Evolutionary conservation across 1,284 basidiomycete genomes (phyloP), one percentile per base, ranked within the genome.

Genomic region (Pholiota adiposa): DNA sequence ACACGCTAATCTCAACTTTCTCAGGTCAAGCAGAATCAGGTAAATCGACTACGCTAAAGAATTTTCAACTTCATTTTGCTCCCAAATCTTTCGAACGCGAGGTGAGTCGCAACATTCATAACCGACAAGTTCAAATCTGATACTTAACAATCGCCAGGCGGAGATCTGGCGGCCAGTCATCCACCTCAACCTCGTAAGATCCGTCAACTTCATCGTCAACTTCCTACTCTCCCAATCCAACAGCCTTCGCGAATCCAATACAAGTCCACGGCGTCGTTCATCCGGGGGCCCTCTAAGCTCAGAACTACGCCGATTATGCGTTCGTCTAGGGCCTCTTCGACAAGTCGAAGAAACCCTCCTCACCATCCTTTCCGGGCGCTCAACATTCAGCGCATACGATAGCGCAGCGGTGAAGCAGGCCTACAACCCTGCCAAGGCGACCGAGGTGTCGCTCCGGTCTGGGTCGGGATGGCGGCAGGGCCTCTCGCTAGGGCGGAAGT

Each of bases 1-100:
- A 4, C 19, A 3, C 9, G 43, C 36, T n/a, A 38, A 19, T 36
- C 34, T 18, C 43, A 27, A 23, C 4, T 16, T 34, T 41, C 44
- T 54, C 62, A 87, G 86, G 87, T 53, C 86, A 87, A 70, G 83
- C 86, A 23, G 85, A 87, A 72, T 85, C 84, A 0, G 86, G 87
- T 21, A 88, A 89, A 67, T 87, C 85, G 0, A 88, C 87, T 0
- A 78, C 87, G 50, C 73, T 89, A 40, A 87, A 87, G 72, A 86
- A 86, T 68, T 85, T 88, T 64, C 84, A 87, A 63, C 73, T 87
- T 16, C 77, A 81, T 59, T 86, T 85, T 65, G 81, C 84, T 8
- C 87, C 87, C 0, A 80, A 79, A 60, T 77, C 85, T 0, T 87
- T 89, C 67, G 72, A 79, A 51, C 77, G 79, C 1, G 84, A 88